These are phyloP conservation scores for Podaxis sp. DNA, from an alignment of 768 basidiomycete genomes.

Conservation along the genomic window DNA sequence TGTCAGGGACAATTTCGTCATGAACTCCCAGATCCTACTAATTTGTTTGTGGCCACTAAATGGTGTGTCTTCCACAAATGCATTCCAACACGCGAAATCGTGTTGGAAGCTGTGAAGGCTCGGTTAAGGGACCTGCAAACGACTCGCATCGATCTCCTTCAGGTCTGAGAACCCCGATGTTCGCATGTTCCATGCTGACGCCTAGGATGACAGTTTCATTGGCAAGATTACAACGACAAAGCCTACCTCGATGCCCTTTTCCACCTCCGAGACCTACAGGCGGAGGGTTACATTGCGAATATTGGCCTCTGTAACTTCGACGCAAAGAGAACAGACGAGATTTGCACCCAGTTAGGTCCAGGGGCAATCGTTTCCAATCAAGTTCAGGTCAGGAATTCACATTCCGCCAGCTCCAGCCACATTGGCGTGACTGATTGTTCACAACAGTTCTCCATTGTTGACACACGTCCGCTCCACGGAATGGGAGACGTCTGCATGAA, in stretches of 20 bases:
- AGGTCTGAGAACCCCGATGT: slow-evolving; percentile 41
- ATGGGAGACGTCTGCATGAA: slow-evolving; percentile 74
- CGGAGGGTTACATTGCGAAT: slow-evolving; percentile 55
- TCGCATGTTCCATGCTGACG: slow-evolving; percentile 7
- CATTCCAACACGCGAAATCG: slow-evolving; percentile 49
- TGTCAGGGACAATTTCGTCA: slow-evolving; percentile 68
- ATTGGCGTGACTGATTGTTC: neutral
- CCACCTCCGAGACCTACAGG: slow-evolving; percentile 58
- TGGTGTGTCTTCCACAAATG: slow-evolving; percentile 75
- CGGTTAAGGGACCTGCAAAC: slow-evolving; percentile 65
- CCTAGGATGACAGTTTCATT: slow-evolving; percentile 57
- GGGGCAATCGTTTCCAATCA: slow-evolving; percentile 78
- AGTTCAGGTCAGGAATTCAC: slow-evolving; percentile 55
- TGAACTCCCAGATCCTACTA: slow-evolving; percentile 37
- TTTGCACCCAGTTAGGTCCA: slow-evolving; percentile 69
- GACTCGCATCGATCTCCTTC: slow-evolving; percentile 63
- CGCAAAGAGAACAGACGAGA: slow-evolving; percentile 67
- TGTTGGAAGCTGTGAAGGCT: slow-evolving; percentile 66
- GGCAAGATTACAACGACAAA: slow-evolving; percentile 63
- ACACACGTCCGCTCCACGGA: slow-evolving; percentile 70
- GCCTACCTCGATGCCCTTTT: slow-evolving; percentile 41
- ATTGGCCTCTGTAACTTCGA: slow-evolving; percentile 84
- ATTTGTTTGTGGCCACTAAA: slow-evolving; percentile 75
- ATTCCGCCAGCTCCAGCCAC: slow-evolving; percentile 3
- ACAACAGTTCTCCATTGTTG: slow-evolving; percentile 73